These are phyloP conservation scores for Triticum turgidum DNA, from an alignment of 176 grass and related monocot genomes.

Conservation along the genomic window DNA sequence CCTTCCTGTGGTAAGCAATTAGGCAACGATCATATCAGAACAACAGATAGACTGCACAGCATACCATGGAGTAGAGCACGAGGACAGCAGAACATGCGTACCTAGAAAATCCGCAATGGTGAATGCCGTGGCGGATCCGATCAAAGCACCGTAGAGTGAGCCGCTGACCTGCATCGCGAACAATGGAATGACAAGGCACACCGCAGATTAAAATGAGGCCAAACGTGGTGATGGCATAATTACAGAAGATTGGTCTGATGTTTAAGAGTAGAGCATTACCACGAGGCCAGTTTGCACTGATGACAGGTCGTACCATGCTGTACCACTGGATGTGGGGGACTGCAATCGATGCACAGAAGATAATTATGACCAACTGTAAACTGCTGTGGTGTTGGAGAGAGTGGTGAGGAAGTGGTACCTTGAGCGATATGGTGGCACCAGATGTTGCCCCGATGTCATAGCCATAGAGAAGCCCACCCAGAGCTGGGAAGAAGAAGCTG, in stretches of 20 bases:
- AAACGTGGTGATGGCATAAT: background rate
- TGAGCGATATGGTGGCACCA: conserved; percentile 80
- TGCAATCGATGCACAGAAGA: conserved; percentile 32
- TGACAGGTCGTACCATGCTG: conserved; percentile 71
- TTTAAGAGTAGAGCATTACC: conserved; percentile 38
- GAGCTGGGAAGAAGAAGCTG: conserved; percentile 89
- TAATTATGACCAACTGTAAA: background rate
- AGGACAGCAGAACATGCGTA: background rate
- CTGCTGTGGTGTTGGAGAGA: background rate
- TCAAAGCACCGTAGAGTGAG: conserved; percentile 91
- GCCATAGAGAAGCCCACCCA: conserved; percentile 92
- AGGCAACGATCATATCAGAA: conserved; percentile 29
- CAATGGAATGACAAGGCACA: background rate
- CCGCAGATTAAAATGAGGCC: background rate
- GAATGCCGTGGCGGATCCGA: conserved; percentile 70
- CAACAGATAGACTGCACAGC: background rate
- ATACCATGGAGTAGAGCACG: background rate
- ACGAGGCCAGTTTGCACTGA: conserved; percentile 88
- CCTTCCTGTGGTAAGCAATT: conserved; percentile 52
- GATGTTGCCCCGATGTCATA: conserved; percentile 97
- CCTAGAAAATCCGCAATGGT: conserved; percentile 79
- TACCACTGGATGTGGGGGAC: conserved; percentile 75
- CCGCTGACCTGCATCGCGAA: conserved; percentile 73
- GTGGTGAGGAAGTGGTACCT: conserved; percentile 27
- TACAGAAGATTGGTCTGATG: background rate